A percentile compares a stretch with the other conserved stretches of the same genome.
These are phyloP conservation scores for Epichloe festucae DNA, from an alignment of 2,329 filamentous ascomycete genomes.

Conservation along the genomic window DNA sequence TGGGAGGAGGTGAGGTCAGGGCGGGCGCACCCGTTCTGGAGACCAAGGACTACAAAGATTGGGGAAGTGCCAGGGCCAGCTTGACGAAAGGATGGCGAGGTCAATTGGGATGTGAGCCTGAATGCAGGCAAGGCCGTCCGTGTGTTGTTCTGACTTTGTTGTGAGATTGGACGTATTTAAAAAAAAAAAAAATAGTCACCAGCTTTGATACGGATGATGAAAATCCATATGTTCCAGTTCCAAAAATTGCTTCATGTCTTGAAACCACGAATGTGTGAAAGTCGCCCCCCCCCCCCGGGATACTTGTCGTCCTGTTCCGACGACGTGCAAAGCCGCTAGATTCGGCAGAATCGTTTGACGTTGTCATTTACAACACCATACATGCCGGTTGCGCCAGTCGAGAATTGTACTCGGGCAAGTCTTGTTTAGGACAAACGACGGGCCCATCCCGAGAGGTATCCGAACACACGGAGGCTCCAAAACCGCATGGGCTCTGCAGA, in stretches of 20 bases:
- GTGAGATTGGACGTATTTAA: neutral
- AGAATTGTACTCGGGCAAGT: too few species aligned
- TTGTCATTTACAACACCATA: too few species aligned
- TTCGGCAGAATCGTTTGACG: too few species aligned
- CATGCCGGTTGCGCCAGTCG: too few species aligned
- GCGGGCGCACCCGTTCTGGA: conserved; percentile 17
- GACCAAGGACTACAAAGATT: conserved; percentile 20
- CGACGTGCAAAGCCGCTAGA: too few species aligned
- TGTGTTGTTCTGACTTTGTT: neutral
- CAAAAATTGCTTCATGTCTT: too few species aligned
- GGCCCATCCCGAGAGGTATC: neutral
- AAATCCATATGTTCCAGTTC: too few species aligned
- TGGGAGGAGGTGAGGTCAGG: conserved; percentile 22
- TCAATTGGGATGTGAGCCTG: conserved; percentile 41
- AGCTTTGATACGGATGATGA: too few species aligned
- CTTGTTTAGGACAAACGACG: too few species aligned
- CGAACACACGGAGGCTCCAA: neutral
- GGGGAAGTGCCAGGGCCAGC: conserved; percentile 36
- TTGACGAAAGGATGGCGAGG: conserved; percentile 41
- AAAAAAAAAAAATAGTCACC: too few species aligned
- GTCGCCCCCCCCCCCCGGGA: too few species aligned
- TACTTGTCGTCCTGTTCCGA: too few species aligned
- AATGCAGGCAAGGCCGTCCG: conserved; percentile 39
- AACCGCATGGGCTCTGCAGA: neutral
- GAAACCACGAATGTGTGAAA: neutral